These are phyloP conservation scores for Podospora pseudoanserina DNA, from an alignment of 495 filamentous ascomycete genomes.

Conservation along the genomic window DNA sequence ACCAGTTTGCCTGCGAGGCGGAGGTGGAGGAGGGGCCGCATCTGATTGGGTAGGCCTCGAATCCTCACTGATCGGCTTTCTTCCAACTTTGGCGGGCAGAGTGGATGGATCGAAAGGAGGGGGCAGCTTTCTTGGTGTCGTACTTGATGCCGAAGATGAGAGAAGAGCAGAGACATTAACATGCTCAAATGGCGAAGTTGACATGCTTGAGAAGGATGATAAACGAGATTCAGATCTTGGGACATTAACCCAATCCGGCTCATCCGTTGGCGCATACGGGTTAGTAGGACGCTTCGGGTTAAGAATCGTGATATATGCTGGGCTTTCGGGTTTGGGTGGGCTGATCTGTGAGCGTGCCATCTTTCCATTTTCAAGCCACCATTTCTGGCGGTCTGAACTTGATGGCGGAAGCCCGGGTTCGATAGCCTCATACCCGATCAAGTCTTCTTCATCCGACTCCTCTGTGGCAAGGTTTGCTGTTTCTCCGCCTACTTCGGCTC, in stretches of 20 bases:
- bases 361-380: slow-evolving; percentile 89
- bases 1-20: slow-evolving; percentile 44
- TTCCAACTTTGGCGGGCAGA: slow-evolving; percentile 39
- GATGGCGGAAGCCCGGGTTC: slow-evolving; percentile 80
- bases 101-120: slow-evolving; percentile 52
- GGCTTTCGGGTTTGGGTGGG: slow-evolving; percentile 52
- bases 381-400: slow-evolving; percentile 84
- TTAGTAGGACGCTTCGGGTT: slow-evolving; percentile 76
- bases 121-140: slow-evolving; percentile 47
- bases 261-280: slow-evolving; percentile 65
- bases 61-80: slow-evolving; percentile 38
- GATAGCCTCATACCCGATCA: slow-evolving; percentile 68
- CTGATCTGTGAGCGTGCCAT: slow-evolving; percentile 68
- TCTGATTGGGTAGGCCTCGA: slow-evolving; percentile 22
- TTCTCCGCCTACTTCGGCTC: slow-evolving; percentile 52
- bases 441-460: slow-evolving; percentile 69
- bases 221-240: slow-evolving; percentile 45
- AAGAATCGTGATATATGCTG: slow-evolving; percentile 49
- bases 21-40: slow-evolving; percentile 45
- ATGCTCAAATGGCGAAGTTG: slow-evolving; percentile 46
- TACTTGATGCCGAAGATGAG: slow-evolving; percentile 40
- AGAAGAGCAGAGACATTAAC: slow-evolving; percentile 45
- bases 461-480: slow-evolving; percentile 45
- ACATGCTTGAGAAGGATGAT: slow-evolving; percentile 43
- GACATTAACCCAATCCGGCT: slow-evolving; percentile 76